phyloP scores from a whole-genome alignment of 495 filamentous ascomycete species.

The Aspergillus asperescens region DNA sequence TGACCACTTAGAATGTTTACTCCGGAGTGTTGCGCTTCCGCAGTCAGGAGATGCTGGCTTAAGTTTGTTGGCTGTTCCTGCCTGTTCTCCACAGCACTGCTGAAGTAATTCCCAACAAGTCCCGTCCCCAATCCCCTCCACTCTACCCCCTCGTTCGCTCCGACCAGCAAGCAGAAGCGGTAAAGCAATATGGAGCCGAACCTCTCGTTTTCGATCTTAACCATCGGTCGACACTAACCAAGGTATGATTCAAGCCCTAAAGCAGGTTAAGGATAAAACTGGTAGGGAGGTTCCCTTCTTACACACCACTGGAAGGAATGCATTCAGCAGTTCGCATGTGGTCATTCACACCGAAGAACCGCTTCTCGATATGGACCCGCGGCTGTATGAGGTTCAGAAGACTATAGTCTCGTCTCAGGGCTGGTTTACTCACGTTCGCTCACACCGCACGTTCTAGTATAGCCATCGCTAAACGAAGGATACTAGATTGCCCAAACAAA shows the following conservation, averaged over 20 bases:
- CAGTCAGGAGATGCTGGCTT: no score
- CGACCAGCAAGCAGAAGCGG: slow-evolving; percentile 34
- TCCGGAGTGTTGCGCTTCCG: no score
- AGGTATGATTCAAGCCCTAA: slow-evolving; percentile 40
- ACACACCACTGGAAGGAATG: slow-evolving; percentile 36
- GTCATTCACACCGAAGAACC: slow-evolving; percentile 27
- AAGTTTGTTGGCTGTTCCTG: no score
- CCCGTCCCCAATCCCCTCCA: no score
- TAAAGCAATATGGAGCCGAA: slow-evolving; percentile 40
- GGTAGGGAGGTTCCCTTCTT: slow-evolving; percentile 41
- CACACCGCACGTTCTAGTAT: background rate
- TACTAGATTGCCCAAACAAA: slow-evolving; percentile 31
- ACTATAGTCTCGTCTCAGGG: slow-evolving; percentile 7
- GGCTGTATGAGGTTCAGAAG: slow-evolving; percentile 39
- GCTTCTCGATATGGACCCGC: slow-evolving; percentile 38
- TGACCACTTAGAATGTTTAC: no score
- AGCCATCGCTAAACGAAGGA: slow-evolving; percentile 11
- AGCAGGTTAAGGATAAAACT: slow-evolving; percentile 33
- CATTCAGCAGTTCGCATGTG: slow-evolving; percentile 27
- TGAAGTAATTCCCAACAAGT: no score
- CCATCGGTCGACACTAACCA: slow-evolving; percentile 22
- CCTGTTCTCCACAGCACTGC: no score
- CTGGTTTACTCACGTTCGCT: background rate
- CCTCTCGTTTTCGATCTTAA: slow-evolving; percentile 31
- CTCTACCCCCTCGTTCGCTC: slow-evolving; percentile 43